phyloP scores from a whole-genome alignment of 129 eudicot genomes.

The Rutidosis leptorrhynchoides region DNA sequence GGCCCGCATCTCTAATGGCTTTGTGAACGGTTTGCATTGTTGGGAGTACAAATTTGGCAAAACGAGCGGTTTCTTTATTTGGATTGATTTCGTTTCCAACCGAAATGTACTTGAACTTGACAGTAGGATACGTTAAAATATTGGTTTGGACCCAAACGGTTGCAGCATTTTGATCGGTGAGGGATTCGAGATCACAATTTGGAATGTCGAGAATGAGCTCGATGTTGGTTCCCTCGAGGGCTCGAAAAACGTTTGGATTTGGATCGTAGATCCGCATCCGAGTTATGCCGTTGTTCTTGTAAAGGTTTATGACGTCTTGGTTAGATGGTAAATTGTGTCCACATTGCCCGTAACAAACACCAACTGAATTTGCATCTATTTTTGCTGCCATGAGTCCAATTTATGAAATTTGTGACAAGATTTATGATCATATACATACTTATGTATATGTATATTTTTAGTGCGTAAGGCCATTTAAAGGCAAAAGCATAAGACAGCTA shows the following conservation, averaged over 20 bases:
- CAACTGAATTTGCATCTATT: conserved; percentile 34
- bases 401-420: no score
- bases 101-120: conserved; percentile 29
- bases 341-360: conserved; percentile 34
- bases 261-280: conserved; percentile 40
- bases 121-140: conserved; percentile 18
- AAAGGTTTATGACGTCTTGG: conserved; percentile 28
- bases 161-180: conserved; percentile 24
- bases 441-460: no score
- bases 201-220: conserved; percentile 37
- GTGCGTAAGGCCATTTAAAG: no score
- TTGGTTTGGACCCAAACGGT: conserved; percentile 34
- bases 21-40: conserved; percentile 37
- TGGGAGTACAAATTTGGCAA: conserved; percentile 26
- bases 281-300: conserved; percentile 21
- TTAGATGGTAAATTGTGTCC: conserved; percentile 38
- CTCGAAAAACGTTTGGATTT: conserved; percentile 22
- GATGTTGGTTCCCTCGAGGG: conserved; percentile 37
- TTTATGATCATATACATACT: no score
- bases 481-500: no score
- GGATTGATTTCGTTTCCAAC: conserved; percentile 46
- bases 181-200: conserved; percentile 28
- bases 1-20: conserved; percentile 15
- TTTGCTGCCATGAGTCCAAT: no score
- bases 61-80: conserved; percentile 2